A percentile compares a stretch with the other conserved stretches of the same genome.
These are phyloP conservation scores for Graphiopsis chlorocephala DNA, from an alignment of 2,329 filamentous ascomycete genomes.

Conservation along the genomic window DNA sequence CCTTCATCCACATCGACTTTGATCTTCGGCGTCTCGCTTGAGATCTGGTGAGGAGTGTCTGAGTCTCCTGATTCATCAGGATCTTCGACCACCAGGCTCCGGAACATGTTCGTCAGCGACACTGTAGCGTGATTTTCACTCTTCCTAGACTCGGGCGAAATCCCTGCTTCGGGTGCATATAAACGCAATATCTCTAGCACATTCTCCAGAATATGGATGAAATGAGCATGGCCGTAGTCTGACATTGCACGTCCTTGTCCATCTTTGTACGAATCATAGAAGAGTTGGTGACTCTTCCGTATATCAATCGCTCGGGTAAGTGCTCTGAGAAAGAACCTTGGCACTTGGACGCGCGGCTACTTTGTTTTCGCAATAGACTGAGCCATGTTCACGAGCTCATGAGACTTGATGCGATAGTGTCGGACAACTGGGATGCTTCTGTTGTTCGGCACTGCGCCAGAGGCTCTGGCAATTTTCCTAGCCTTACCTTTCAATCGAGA, in stretches of 20 bases:
- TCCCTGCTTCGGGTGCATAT: not conserved
- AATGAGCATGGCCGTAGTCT: not conserved
- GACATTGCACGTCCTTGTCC: not conserved
- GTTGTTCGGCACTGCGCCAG: not conserved
- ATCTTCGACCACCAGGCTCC: not conserved
- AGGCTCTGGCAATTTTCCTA: not conserved
- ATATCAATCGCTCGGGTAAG: not conserved
- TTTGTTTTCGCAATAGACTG: not conserved
- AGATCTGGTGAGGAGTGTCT: not conserved
- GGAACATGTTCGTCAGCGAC: not conserved
- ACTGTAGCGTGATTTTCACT: not conserved
- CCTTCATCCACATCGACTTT: not conserved
- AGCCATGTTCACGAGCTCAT: not conserved
- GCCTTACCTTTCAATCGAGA: conserved; percentile 1
- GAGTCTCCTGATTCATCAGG: not conserved
- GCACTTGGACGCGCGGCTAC: not conserved
- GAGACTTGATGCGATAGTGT: not conserved
- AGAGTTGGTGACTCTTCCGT: not conserved
- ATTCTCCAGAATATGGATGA: not conserved
- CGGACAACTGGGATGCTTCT: not conserved
- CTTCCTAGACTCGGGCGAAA: too few relatives aligned
- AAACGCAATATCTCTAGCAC: not conserved
- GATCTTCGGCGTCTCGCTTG: not conserved
- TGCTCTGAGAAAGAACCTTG: too few relatives aligned
- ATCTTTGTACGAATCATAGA: not conserved